Conservation (phyloP, 768 basidiomycete species). For the Lactarius deliciosus region DNA sequence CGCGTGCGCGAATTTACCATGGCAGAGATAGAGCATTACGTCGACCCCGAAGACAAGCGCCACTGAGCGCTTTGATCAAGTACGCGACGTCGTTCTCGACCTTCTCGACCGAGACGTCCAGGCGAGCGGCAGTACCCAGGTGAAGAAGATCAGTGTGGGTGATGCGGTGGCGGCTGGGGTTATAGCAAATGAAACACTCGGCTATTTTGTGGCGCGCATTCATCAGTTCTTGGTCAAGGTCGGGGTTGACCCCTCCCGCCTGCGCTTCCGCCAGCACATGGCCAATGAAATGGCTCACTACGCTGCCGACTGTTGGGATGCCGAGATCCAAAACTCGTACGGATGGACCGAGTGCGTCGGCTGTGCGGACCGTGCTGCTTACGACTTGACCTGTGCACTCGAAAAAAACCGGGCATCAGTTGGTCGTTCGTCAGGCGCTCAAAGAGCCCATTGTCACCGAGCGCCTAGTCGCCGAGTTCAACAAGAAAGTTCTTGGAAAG, state of each 20-base stretch:
- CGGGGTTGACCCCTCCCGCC: conserved; percentile 77
- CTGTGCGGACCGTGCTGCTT: conserved; percentile 97
- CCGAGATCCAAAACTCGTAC: conserved; percentile 89
- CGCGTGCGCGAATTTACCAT: conserved; percentile 99
- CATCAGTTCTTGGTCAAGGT: conserved; percentile 87
- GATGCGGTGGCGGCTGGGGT: conserved; percentile 84
- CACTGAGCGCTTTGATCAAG: conserved; percentile 84
- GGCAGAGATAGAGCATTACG: conserved; percentile 99
- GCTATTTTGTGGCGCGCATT: conserved; percentile 94
- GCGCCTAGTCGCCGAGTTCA: conserved; percentile 72
- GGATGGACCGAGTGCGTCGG: conserved; percentile 99
- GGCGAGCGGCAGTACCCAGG: conserved; percentile 62
- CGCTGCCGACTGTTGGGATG: conserved; percentile 99
- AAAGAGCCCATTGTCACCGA: conserved; percentile 84
- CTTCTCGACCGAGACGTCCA: conserved; percentile 88
- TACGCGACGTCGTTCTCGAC: conserved; percentile 68
- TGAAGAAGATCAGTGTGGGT: conserved; percentile 71
- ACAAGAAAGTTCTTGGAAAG: conserved; percentile 88
- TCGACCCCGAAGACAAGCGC: conserved; percentile 89
- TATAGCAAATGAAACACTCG: conserved; percentile 96
- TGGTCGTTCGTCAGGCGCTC: conserved; percentile 84
- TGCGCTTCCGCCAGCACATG: conserved; percentile 99
- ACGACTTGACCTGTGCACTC: conserved; percentile 92
- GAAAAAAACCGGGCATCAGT: conserved; percentile 75
- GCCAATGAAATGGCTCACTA: conserved; percentile 99